Evolutionary conservation across 73 alveolate genomes (phyloP).

Genomic region (Durusdinium trenchii): DNA sequence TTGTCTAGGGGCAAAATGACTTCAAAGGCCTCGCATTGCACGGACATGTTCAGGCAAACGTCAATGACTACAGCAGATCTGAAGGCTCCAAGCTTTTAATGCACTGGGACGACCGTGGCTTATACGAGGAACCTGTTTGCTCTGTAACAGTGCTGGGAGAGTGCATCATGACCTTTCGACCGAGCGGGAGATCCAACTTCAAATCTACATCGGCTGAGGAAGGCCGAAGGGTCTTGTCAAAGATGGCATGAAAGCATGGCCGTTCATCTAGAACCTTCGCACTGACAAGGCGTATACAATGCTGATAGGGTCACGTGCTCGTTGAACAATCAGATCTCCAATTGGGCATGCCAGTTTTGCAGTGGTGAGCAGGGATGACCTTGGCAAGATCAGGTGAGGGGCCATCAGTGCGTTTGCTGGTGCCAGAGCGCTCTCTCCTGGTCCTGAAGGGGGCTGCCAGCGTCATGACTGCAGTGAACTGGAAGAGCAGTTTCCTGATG

Average conservation of each 20-base stretch:
- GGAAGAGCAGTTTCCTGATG: background rate
- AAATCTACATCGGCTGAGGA: background rate
- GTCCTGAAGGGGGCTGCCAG: conserved; percentile 81
- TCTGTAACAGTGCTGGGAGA: conserved; percentile 62
- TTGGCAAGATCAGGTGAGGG: background rate
- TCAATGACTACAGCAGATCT: conserved; percentile 62
- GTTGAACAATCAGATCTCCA: background rate
- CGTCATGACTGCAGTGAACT: background rate
- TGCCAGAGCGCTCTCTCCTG: conserved; percentile 73
- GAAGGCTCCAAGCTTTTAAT: conserved; percentile 40
- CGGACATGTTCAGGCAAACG: conserved; percentile 37
- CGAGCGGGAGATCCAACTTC: conserved; percentile 75
- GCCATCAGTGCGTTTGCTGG: conserved; percentile 35
- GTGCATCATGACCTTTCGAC: conserved; percentile 71
- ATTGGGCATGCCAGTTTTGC: background rate
- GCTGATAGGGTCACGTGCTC: too few relatives aligned
- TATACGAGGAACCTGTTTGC: conserved; percentile 74
- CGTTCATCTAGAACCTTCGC: too few relatives aligned
- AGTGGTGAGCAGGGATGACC: background rate
- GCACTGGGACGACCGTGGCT: conserved; percentile 92
- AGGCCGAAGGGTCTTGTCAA: background rate
- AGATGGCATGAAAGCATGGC: too few relatives aligned
- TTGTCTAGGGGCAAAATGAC: background rate
- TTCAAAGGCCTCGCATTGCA: background rate
- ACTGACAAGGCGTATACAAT: too few relatives aligned